A percentile compares a stretch with the other conserved stretches of the same genome.
These are phyloP conservation scores for Cicer chorassanicum DNA, from an alignment of 306 rosid genomes.

Conservation along the genomic window DNA sequence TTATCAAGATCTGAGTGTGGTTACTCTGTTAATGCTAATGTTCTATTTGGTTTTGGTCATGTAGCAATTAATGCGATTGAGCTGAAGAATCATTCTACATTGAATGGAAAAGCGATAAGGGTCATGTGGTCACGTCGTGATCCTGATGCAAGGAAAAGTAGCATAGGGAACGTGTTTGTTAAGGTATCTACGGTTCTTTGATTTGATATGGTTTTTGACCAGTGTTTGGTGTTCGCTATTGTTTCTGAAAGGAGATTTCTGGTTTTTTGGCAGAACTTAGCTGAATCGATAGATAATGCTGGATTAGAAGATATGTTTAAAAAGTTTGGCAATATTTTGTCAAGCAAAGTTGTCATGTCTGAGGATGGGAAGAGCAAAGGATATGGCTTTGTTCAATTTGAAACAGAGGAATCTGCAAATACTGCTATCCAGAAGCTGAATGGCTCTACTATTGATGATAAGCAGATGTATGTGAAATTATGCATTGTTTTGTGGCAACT, in stretches of 20 bases:
- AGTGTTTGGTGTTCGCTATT: conserved; percentile 30
- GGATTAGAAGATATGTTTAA: conserved; percentile 68
- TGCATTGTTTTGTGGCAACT: conserved; percentile 19
- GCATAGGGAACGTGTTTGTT: conserved; percentile 79
- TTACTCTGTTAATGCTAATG: conserved; percentile 12
- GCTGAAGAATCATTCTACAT: conserved; percentile 59
- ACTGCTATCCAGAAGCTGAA: conserved; percentile 76
- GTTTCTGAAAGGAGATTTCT: conserved; percentile 37
- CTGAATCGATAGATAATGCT: conserved; percentile 58
- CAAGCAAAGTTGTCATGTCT: conserved; percentile 75
- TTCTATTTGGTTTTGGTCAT: conserved; percentile 24
- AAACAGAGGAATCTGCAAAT: conserved; percentile 74
- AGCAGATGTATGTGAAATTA: conserved; percentile 64
- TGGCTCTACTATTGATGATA: conserved; percentile 64
- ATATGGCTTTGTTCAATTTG: conserved; percentile 90
- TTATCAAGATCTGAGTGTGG: conserved; percentile 35
- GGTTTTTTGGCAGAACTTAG: conserved; percentile 61
- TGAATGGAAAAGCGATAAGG: conserved; percentile 75
- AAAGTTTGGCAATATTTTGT: conserved; percentile 68
- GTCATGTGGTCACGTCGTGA: conserved; percentile 89
- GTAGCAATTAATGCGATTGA: conserved; percentile 71
- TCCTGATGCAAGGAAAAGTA: conserved; percentile 71
- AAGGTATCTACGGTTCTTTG: conserved; percentile 59
- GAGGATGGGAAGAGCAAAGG: conserved; percentile 91
- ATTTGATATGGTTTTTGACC: conserved; percentile 14